Evolutionary conservation across 2,329 filamentous ascomycete species (phyloP).

Genomic region (Chaetomium strumarium): DNA sequence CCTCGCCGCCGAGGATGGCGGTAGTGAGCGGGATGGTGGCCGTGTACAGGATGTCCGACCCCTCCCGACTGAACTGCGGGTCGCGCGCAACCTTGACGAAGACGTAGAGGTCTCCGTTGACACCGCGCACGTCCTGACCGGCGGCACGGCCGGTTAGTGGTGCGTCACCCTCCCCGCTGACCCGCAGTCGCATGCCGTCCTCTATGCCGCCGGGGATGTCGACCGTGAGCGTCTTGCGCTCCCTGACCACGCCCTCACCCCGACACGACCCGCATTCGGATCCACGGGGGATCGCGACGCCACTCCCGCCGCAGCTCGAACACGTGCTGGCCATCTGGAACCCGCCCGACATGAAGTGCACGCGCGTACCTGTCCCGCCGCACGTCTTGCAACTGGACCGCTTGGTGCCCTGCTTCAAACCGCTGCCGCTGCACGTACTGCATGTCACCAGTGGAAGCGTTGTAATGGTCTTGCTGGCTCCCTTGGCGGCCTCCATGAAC

Average conservation of each 20-base stretch:
- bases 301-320: slow-evolving; percentile 70
- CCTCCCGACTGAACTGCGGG: slow-evolving; percentile 78
- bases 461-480: slow-evolving; percentile 77
- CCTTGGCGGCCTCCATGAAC: slow-evolving; percentile 95
- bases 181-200: slow-evolving; percentile 86
- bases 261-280: slow-evolving; percentile 74
- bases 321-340: slow-evolving; percentile 97
- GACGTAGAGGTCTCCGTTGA: slow-evolving; percentile 85
- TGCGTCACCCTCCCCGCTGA: slow-evolving; percentile 82
- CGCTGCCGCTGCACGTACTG: slow-evolving; percentile 74
- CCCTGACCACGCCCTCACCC: slow-evolving; percentile 78
- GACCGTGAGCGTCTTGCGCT: slow-evolving; percentile 75
- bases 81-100: slow-evolving; percentile 86
- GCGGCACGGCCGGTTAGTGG: slow-evolving; percentile 67
- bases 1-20: slow-evolving; percentile 84
- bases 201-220: slow-evolving; percentile 95
- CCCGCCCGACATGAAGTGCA: slow-evolving; percentile 85
- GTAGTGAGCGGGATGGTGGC: slow-evolving; percentile 89
- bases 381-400: slow-evolving; percentile 70
- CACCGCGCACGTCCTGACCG: slow-evolving; percentile 56
- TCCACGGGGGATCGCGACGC: slow-evolving; percentile 68
- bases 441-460: slow-evolving; percentile 79
- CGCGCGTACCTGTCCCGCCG: slow-evolving; percentile 76
- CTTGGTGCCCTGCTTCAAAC: slow-evolving; percentile 75
- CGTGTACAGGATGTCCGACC: slow-evolving; percentile 88